These are phyloP conservation scores for Globisporangium paddicum DNA, from an alignment of 352 stramenopile species.

Conservation along the genomic window DNA sequence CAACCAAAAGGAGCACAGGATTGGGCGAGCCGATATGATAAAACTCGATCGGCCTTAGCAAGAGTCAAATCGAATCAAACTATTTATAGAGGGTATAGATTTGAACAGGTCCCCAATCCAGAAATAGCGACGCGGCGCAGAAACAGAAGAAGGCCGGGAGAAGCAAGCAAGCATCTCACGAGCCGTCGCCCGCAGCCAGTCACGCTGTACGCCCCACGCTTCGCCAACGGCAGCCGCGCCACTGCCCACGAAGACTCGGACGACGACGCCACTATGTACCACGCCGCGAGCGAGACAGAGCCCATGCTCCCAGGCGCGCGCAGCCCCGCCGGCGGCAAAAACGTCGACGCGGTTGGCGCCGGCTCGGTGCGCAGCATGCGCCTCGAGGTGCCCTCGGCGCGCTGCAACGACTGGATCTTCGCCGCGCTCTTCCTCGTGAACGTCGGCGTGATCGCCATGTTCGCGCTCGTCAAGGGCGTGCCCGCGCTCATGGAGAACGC, in stretches of 20 bases:
- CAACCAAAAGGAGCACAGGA: no score
- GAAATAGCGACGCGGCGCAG: neutral
- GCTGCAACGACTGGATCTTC: slow-evolving; percentile 76
- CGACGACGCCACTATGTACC: slow-evolving; percentile 52
- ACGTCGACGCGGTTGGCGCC: slow-evolving; percentile 21
- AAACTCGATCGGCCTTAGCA: no score
- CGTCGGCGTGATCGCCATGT: slow-evolving; percentile 45
- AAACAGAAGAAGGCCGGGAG: neutral
- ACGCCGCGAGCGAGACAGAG: slow-evolving; percentile 60
- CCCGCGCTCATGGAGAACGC: slow-evolving; percentile 31
- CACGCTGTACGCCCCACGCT: slow-evolving; percentile 4
- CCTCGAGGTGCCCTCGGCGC: slow-evolving; percentile 41
- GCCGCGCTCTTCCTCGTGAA: slow-evolving; percentile 67
- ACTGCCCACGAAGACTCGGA: slow-evolving; percentile 13
- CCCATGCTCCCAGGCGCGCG: slow-evolving; percentile 55
- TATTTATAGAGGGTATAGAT: neutral
- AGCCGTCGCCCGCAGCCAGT: neutral
- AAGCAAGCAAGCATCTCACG: neutral
- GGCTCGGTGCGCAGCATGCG: slow-evolving; percentile 62
- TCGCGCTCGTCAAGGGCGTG: slow-evolving; percentile 70
- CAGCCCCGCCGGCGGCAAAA: slow-evolving; percentile 25
- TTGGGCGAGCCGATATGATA: no score
- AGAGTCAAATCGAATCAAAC: neutral
- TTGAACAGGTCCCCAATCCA: neutral
- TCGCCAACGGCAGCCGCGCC: slow-evolving; percentile 1